Percentiles rank a stretch among this genome's conserved stretches.
Conservation (phyloP, 2,329 filamentous ascomycete species). For the Fusarium heterosporum region DNA sequence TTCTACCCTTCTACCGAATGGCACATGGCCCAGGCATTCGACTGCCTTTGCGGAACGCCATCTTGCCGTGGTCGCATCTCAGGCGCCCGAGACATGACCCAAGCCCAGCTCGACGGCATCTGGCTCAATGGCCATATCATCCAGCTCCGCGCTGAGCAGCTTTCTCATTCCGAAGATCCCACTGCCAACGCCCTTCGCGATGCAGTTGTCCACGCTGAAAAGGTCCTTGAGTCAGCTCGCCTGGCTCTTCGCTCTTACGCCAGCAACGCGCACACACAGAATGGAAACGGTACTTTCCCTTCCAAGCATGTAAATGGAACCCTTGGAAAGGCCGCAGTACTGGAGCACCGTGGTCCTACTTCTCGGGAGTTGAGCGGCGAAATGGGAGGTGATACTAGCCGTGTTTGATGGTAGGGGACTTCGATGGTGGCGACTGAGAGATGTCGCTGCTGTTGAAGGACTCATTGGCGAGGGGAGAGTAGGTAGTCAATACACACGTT, state of each 20-base stretch:
- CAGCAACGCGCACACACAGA: slow-evolving; percentile 19
- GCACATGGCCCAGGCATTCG: slow-evolving; percentile 78
- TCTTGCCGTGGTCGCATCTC: slow-evolving; percentile 71
- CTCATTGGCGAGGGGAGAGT: slow-evolving; percentile 15
- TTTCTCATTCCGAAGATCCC: slow-evolving; percentile 49
- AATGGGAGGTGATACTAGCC: slow-evolving; percentile 70
- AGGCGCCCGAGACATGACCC: slow-evolving; percentile 71
- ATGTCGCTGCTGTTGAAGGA: slow-evolving; percentile 28
- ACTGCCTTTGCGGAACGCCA: slow-evolving; percentile 69
- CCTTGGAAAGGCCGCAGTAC: slow-evolving; percentile 41
- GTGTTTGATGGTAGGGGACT: slow-evolving; percentile 36
- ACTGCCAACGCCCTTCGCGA: slow-evolving; percentile 58
- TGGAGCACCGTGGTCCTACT: slow-evolving; percentile 59
- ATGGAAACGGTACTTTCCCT: slow-evolving; percentile 29
- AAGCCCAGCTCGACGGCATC: slow-evolving; percentile 64
- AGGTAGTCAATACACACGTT: slow-evolving; percentile 18
- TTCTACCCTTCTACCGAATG: slow-evolving; percentile 83
- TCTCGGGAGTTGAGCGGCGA: slow-evolving; percentile 69
- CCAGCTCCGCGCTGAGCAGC: slow-evolving; percentile 62
- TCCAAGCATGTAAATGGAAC: slow-evolving; percentile 42
- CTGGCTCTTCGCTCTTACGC: slow-evolving; percentile 57
- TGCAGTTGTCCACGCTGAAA: slow-evolving; percentile 60
- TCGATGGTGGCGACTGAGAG: slow-evolving; percentile 13
- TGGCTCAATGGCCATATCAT: slow-evolving; percentile 73
- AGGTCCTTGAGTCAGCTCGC: slow-evolving; percentile 59